Base-by-base conservation (phyloP, 306 rosid species). In the Prunus mira region DNA sequence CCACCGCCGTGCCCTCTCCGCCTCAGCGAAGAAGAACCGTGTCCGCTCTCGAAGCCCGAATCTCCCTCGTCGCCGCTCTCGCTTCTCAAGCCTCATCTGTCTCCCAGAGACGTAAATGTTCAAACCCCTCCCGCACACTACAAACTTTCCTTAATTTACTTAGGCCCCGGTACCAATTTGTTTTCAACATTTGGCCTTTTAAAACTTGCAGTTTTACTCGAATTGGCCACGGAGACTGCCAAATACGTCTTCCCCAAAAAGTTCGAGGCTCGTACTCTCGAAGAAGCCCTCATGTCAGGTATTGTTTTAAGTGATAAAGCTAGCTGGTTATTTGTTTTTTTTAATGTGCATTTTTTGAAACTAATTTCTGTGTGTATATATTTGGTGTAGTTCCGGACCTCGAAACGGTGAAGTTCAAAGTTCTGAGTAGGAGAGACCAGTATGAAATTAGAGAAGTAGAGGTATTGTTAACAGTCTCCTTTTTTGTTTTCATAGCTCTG, bases 241-340 rank as follows among this genome's bases (percentile, higher is more conserved):
- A 95, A 85, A 67, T 95, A 95, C 80, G 66, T 95, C 67, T 81
- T 83, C 73, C 98, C 97, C 28, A 92, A 95, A 57, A 75, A 93
- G 78, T 90, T 95, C 65, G 97, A 92, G 80, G 81, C 85, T 54
- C 91, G 87, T n/a, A 86, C 66, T 65, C 89, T 92, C n/a, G 97
- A 92, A 84, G 98, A 95, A 80, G 97, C 93, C 72, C 79, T 94
- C 68, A 92, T 95, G 97, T 73, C 93, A 50, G 90, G 96, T 88
- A 60, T 19, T 51, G 38, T 41, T 65, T 62, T 27, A 22, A 12
- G n/a, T 77, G 75, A 32, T n/a, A 52, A 25, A 17, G 14, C 47
- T 46, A 11, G 17, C 11, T 69, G 2, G 0, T 32, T 32, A 5
- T 32, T 32, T 4, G 5, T 32, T 20, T 15, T 56, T 54, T 61